Evolutionary conservation across 2,329 filamentous ascomycete genomes (phyloP).

Genomic region (Botrytis tulipae): DNA sequence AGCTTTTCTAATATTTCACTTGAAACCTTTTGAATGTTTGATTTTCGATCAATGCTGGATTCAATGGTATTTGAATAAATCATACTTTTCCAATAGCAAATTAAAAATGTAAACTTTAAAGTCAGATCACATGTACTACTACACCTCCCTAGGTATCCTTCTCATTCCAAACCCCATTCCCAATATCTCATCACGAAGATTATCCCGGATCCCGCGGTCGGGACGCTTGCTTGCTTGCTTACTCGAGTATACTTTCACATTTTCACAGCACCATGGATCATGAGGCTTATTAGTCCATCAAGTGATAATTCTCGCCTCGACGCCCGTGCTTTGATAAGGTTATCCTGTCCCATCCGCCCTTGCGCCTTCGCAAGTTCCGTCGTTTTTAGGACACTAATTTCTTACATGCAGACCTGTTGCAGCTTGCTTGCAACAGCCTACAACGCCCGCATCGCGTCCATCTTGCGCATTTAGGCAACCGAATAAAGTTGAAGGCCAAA

Average conservation of each 20-base stretch:
- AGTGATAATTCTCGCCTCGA: neutral
- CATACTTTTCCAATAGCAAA: neutral
- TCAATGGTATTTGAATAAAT: neutral
- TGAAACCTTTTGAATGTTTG: neutral
- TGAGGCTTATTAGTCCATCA: constrained; percentile 12
- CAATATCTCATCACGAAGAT: neutral
- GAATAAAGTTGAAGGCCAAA: neutral
- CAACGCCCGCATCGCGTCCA: neutral
- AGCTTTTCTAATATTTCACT: neutral
- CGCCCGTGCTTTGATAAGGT: constrained; percentile 1
- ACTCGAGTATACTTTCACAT: neutral
- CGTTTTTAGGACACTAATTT: constrained; percentile 7
- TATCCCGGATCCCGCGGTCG: neutral
- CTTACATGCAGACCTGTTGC: constrained; percentile 9
- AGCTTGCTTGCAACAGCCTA: neutral
- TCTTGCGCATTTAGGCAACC: constrained; percentile 11
- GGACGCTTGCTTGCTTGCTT: neutral
- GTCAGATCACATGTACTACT: neutral
- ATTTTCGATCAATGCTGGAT: neutral
- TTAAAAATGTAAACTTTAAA: neutral
- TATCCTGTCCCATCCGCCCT: neutral
- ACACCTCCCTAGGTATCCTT: neutral
- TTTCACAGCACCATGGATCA: neutral
- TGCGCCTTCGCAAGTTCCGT: constrained; percentile 4
- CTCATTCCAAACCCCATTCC: neutral